A percentile compares a stretch with the other conserved stretches of the same genome.
Evolutionary conservation across 2,329 filamentous ascomycete species (phyloP).

Genomic region (Fusarium foetens): DNA sequence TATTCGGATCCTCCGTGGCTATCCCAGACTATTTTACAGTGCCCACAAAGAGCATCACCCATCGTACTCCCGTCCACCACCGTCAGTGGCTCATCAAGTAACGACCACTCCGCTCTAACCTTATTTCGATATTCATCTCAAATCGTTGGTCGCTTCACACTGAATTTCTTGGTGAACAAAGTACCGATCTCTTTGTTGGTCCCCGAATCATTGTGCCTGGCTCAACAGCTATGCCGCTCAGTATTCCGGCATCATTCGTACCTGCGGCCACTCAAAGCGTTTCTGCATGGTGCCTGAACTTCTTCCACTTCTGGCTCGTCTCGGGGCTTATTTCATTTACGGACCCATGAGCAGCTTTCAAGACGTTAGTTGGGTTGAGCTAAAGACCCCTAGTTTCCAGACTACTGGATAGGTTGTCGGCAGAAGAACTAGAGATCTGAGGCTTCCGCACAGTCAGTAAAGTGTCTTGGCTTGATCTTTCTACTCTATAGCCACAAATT

Average conservation of each 20-base stretch:
- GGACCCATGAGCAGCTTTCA: not conserved
- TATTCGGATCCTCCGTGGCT: conserved; percentile 14
- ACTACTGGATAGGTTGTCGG: not conserved
- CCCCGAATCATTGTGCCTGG: not conserved
- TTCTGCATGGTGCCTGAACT: not conserved
- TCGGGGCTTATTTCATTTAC: not conserved
- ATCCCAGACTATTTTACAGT: not conserved
- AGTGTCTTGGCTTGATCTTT: conserved; percentile 5
- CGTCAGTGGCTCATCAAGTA: conserved; percentile 15
- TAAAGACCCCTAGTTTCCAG: not conserved
- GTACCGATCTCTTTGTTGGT: not conserved
- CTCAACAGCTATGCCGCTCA: not conserved
- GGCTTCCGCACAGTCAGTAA: conserved; percentile 4
- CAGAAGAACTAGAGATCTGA: not conserved
- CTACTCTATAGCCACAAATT: conserved; percentile 19
- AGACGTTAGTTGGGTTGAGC: not conserved
- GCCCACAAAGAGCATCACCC: not conserved
- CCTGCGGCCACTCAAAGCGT: not conserved
- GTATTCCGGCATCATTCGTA: not conserved
- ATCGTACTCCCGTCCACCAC: conserved; percentile 4
- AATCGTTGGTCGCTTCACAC: not conserved
- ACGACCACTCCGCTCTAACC: conserved; percentile 22
- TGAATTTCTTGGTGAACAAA: not conserved
- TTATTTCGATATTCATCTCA: not conserved
- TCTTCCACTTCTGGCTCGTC: not conserved